These are phyloP conservation scores for Echria macrotheca DNA, from an alignment of 495 filamentous ascomycete species.

Conservation along the genomic window DNA sequence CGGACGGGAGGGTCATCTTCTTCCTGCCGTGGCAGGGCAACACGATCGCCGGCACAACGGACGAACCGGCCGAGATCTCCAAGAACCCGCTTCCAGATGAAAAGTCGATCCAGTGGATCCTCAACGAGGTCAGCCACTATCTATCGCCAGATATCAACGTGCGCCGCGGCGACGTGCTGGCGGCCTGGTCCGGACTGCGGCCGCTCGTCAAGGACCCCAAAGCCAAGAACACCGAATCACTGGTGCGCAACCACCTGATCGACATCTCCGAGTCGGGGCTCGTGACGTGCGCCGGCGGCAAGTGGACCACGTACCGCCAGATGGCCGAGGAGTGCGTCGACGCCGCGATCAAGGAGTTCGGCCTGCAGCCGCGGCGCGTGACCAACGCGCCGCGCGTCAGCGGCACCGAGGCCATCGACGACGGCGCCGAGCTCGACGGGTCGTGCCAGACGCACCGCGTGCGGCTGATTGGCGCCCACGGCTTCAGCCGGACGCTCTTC, in stretches of 20 bases:
- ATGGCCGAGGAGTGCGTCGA: conserved; percentile 98
- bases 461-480: conserved; percentile 86
- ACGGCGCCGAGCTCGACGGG: conserved; percentile 73
- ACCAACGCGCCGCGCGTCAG: conserved; percentile 63
- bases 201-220: conserved; percentile 93
- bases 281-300: conserved; percentile 91
- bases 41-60: conserved; percentile 96
- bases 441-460: conserved; percentile 88
- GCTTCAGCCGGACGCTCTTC: conserved; percentile 91
- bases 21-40: conserved; percentile 99
- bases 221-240: conserved; percentile 85
- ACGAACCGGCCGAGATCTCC: conserved; percentile 74
- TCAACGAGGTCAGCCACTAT: conserved; percentile 85
- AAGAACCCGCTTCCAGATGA: conserved; percentile 85
- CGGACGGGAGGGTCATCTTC: conserved; percentile 96
- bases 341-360: conserved; percentile 73
- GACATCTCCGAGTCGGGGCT: conserved; percentile 81
- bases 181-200: conserved; percentile 92
- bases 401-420: conserved; percentile 69
- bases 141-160: conserved; percentile 90
- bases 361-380: conserved; percentile 57
- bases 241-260: conserved; percentile 93
- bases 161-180: conserved; percentile 87
- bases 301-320: conserved; percentile 98
- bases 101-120: conserved; percentile 94